These are phyloP conservation scores for Eucalyptus regnans DNA, from an alignment of 345 rosid species.

Conservation along the genomic window DNA sequence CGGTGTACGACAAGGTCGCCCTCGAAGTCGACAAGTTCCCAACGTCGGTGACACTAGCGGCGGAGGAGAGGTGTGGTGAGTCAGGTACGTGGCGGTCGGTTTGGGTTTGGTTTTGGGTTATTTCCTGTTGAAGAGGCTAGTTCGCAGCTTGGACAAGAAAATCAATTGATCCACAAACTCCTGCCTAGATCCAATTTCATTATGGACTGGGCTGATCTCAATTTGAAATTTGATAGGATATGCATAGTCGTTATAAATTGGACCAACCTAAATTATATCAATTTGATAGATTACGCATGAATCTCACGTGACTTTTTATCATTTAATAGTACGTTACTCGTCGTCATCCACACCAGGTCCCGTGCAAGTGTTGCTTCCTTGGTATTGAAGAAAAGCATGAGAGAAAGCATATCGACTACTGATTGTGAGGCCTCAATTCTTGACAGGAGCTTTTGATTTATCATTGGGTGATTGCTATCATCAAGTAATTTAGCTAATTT, in stretches of 20 bases:
- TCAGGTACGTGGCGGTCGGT: conserved; percentile 38
- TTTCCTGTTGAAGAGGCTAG: neutral
- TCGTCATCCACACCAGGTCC: neutral
- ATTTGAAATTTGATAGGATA: neutral
- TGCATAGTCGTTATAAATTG: neutral
- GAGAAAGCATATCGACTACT: too few species aligned
- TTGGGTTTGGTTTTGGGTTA: neutral
- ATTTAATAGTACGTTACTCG: fast-evolving
- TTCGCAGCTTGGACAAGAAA: neutral
- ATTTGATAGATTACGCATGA: fast-evolving
- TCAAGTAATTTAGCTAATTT: neutral
- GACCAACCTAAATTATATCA: neutral
- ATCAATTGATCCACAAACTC: neutral
- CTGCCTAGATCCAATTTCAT: neutral
- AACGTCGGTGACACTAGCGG: conserved; percentile 40
- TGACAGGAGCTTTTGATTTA: neutral
- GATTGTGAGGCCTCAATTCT: too few species aligned
- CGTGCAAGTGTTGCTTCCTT: neutral
- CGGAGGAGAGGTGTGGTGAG: conserved; percentile 45
- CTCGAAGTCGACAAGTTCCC: conserved; percentile 45
- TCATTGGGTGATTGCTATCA: neutral
- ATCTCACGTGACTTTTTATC: neutral
- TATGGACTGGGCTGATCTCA: neutral
- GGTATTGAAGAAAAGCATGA: too few species aligned
- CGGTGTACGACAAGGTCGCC: conserved; percentile 41